Conservation (phyloP, 1,284 basidiomycete species). For the Inonotus obliquus region DNA sequence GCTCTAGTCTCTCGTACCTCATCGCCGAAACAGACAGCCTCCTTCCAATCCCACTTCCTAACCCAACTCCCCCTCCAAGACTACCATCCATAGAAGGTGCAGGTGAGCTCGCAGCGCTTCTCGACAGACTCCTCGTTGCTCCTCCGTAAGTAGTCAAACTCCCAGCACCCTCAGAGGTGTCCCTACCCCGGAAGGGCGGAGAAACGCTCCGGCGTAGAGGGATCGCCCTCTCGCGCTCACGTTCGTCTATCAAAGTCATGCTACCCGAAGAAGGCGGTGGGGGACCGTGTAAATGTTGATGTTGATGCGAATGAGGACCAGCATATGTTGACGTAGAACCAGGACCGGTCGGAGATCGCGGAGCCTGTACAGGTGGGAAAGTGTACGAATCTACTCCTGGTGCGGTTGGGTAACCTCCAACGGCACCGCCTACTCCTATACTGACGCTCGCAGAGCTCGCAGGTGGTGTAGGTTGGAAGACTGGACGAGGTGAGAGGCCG, state of each 20-base stretch:
- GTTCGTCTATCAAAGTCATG: background rate
- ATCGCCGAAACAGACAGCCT: conserved; percentile 16
- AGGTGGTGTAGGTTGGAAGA: background rate
- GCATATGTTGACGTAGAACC: background rate
- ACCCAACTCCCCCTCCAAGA: background rate
- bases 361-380: conserved; percentile 11
- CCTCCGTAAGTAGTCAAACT: background rate
- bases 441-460: background rate
- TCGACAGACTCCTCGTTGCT: background rate
- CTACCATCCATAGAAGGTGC: background rate
- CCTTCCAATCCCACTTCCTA: conserved; percentile 3
- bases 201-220: background rate
- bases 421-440: background rate
- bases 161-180: background rate
- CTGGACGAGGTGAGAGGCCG: background rate
- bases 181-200: background rate
- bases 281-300: background rate
- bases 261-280: background rate
- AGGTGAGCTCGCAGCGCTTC: conserved; percentile 6
- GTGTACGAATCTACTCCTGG: conserved; percentile 13
- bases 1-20: conserved; percentile 12
- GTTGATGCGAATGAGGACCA: background rate
- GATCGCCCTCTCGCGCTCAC: background rate
- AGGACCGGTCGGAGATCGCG: background rate
- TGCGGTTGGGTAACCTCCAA: background rate